phyloP scores from a whole-genome alignment of 2,329 filamentous ascomycete species.

The Clonostachys rosea region DNA sequence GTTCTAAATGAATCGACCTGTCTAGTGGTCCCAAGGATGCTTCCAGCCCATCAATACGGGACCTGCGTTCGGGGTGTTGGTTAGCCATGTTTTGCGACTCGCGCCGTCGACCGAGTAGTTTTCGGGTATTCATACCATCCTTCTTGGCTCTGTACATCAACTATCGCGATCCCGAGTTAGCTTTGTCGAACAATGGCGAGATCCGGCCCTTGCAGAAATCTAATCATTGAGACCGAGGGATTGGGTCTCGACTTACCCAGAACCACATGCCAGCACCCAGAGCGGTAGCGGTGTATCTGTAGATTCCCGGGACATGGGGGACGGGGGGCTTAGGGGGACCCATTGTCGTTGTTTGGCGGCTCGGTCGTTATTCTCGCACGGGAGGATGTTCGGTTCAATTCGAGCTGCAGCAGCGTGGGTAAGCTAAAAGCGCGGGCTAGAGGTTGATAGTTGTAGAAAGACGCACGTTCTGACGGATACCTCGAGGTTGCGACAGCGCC shows the following conservation, averaged over 20 bases:
- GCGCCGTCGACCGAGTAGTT: too few species aligned
- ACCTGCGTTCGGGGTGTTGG: slow-evolving; percentile 27
- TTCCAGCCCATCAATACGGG: slow-evolving; percentile 86
- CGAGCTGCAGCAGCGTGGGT: not conserved
- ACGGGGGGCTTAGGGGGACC: slow-evolving; percentile 25
- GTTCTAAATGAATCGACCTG: not conserved
- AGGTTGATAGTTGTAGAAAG: too few species aligned
- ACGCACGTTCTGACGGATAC: too few species aligned
- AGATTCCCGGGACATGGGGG: slow-evolving; percentile 55
- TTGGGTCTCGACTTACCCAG: slow-evolving; percentile 63
- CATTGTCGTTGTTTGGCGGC: not conserved
- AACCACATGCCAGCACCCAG: slow-evolving; percentile 99
- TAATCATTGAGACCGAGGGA: not conserved
- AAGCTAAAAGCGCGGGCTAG: too few species aligned
- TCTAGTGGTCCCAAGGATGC: slow-evolving; percentile 93
- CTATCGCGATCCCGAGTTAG: slow-evolving; percentile 35
- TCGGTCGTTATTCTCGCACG: not conserved
- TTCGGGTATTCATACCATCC: slow-evolving; percentile 57
- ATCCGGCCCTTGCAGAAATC: too few species aligned
- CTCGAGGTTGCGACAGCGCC: too few species aligned
- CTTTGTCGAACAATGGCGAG: not conserved
- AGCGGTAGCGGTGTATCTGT: slow-evolving; percentile 81
- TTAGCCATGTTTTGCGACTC: too few species aligned
- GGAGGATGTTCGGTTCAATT: not conserved
- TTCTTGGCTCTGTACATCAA: slow-evolving; percentile 96